Percentiles rank a stretch among this genome's conserved stretches.
These are phyloP conservation scores for Trametes pubescens DNA, from an alignment of 1,284 basidiomycete species.

Conservation along the genomic window DNA sequence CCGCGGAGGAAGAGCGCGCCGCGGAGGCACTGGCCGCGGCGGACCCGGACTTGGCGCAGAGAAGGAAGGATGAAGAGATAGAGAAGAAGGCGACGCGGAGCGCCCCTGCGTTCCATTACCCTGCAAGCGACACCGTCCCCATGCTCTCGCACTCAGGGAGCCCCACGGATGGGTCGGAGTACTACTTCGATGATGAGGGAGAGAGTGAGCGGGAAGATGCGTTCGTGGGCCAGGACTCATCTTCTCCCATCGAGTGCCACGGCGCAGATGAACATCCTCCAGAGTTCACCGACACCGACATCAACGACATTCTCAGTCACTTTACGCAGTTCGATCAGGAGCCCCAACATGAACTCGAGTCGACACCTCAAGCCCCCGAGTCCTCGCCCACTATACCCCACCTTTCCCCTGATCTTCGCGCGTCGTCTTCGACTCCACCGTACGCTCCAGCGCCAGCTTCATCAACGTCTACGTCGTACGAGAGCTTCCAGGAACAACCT, in stretches of 20 bases:
- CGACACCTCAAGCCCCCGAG: slow-evolving; percentile 16
- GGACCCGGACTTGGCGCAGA: slow-evolving; percentile 49
- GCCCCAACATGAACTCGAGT: slow-evolving; percentile 44
- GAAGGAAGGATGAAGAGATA: slow-evolving; percentile 53
- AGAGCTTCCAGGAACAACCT: slow-evolving; percentile 42
- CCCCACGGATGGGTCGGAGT: slow-evolving; percentile 62
- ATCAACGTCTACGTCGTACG: slow-evolving; percentile 23
- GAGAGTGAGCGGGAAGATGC: slow-evolving; percentile 39
- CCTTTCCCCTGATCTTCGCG: slow-evolving; percentile 8
- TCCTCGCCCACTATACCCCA: slow-evolving; percentile 21
- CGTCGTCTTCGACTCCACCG: slow-evolving; percentile 12
- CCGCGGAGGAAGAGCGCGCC: slow-evolving; percentile 55
- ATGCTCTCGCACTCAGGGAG: slow-evolving; percentile 31
- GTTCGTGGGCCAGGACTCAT: slow-evolving; percentile 40
- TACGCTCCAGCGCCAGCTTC: slow-evolving; percentile 9
- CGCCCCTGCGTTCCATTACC: slow-evolving; percentile 79
- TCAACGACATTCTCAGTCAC: slow-evolving; percentile 78
- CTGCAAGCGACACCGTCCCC: slow-evolving; percentile 53
- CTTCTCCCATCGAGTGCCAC: slow-evolving; percentile 30
- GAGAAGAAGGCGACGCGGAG: slow-evolving; percentile 66
- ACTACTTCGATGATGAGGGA: slow-evolving; percentile 53
- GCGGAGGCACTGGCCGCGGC: slow-evolving; percentile 54
- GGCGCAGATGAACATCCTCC: slow-evolving; percentile 36
- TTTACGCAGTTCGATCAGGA: slow-evolving; percentile 71
- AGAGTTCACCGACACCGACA: slow-evolving; percentile 64